Evolutionary conservation across 805 yeast genomes (phyloP), one percentile per base, ranked within the genome.

Genomic region (Saccharomyces mikatae): DNA sequence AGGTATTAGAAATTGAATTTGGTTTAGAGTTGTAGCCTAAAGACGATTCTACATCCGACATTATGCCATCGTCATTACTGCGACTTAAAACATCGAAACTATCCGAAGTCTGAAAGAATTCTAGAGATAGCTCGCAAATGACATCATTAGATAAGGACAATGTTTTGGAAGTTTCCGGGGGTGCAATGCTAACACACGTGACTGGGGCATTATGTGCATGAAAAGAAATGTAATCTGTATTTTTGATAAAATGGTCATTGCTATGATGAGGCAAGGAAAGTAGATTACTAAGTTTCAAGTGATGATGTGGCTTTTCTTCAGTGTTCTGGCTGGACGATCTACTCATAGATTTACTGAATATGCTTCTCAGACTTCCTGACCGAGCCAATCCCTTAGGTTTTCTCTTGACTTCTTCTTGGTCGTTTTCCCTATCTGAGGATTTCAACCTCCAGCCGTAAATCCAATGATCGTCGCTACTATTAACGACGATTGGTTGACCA

Each of bases 381-480:
- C 62, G 46, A 8, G 41, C 49, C 28, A 60, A 17, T 24, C 52
- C 31, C 11, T 36, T 36, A 17, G 44, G 22, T n/a, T 36, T 36
- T 24, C 36, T 46, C 14, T 47, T 56, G 9, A 14, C 1, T 30
- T 29, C 41, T 13, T 13, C 50, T 21, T 28, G 41, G 8, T 47
- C 41, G 4, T 8, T 27, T 13, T 44, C 41, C 17, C 36, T 32
- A 22, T 48, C 48, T 13, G 58, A 67, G 4, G 67, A 67, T 46
- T 67, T 71, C n/a, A 77, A 68, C 52, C 78, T 77, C 98, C 98
- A 91, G 6, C 89, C 71, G 65, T 90, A 90, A 10, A 87, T 80
- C 83, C 90, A 83, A 60, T 87, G 88, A 70, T 91, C 92, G 67
- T 91, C 97, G 9, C 95, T 86, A 0, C 96, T 96, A 6, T 87